These are phyloP conservation scores for Nicotiana attenuata DNA, from an alignment of 257 asterid genomes.

Conservation along the genomic window DNA sequence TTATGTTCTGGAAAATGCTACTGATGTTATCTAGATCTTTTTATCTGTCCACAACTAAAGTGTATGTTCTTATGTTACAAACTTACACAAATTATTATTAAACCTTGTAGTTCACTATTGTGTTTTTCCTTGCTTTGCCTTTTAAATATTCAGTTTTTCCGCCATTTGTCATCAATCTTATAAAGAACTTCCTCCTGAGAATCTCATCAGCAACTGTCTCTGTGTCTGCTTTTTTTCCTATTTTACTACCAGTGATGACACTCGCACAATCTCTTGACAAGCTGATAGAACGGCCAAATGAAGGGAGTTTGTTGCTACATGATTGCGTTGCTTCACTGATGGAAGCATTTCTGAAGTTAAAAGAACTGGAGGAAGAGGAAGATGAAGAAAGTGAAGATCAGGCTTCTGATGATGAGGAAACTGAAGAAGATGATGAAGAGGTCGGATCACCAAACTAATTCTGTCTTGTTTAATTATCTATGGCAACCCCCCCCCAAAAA, in stretches of 20 bases:
- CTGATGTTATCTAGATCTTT: background rate
- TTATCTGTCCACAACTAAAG: background rate
- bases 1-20: background rate
- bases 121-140: background rate
- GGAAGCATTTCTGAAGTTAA: slow-evolving; percentile 26
- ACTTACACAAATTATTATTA: background rate
- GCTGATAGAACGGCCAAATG: slow-evolving; percentile 18
- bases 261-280: slow-evolving; percentile 28
- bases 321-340: slow-evolving; percentile 26
- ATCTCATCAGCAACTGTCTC: slow-evolving; percentile 3
- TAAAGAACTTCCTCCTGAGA: background rate
- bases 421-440: slow-evolving; percentile 27
- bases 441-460: slow-evolving; percentile 11
- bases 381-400: slow-evolving; percentile 27
- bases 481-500: background rate
- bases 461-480: background rate
- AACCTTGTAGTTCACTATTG: background rate
- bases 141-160: background rate
- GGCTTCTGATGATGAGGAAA: slow-evolving; percentile 25
- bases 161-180: background rate
- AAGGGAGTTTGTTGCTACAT: slow-evolving; percentile 9
- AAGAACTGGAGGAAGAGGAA: slow-evolving; percentile 25
- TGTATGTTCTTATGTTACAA: background rate
- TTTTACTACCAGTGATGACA: slow-evolving; percentile 26
- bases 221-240: background rate